Base-by-base conservation (phyloP, 768 basidiomycete genomes). In the Suillus occidentalis region DNA sequence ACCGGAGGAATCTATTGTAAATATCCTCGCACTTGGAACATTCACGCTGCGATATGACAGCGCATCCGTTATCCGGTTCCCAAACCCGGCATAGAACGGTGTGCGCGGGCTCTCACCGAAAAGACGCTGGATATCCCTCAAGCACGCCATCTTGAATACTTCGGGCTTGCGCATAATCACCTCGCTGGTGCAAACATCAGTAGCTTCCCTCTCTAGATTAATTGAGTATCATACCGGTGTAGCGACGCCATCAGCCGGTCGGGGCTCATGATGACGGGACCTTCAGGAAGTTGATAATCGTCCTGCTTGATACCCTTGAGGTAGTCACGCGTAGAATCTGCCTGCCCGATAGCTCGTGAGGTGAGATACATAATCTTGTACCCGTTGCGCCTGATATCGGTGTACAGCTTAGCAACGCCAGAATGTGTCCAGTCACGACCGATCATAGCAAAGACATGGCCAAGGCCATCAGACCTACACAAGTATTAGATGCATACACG, bases 71-170 rank as follows among this genome's bases (percentile, higher is more conserved):
- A 99, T 98, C 40, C 97, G 87, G 73, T 99, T 99, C 7, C 97
- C 97, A 74, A 99, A 99, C 2, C 97, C 97, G 45, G 95, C 94
- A 73, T 96, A 99, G 80, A 99, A 99, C 0, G 95, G 91, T 68
- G 86, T 90, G 67, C 85, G 82, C 39, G 81, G 78, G 36, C 82
- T 82, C 43, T 89, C 86, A 6, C 92, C 92, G 72, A 98, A 99
- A 7, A 99, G 76, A 25, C 95, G 83, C 68, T 93, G 93, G 62
- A 99, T 97, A 78, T 99, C 97, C 50, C 95, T 85, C 65, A 99
- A 79, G 78, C 96, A 98, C 2, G 97, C 95, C 97, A 99, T 99
- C 80, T 99, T 99, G 85, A 99, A 99, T n/a, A 99, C 86, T 73
- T 99, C 97, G 0, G 97, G 97, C 76, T 99, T 98, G 43, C 96